Conservation (phyloP, 768 basidiomycete genomes). For the Serendipita sp. region DNA sequence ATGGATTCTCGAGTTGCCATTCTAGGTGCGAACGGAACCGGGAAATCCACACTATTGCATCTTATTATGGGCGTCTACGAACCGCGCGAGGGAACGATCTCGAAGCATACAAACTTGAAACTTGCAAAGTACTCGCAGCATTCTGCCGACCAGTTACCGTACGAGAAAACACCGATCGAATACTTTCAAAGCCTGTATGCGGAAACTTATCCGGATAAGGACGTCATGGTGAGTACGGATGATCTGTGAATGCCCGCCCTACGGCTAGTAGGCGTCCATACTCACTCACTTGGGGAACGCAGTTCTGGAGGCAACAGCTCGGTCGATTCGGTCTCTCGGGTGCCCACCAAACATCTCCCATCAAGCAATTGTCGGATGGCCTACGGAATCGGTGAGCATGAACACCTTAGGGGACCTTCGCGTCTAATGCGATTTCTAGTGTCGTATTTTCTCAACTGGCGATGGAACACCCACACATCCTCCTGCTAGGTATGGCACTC, state of each 20-base stretch:
- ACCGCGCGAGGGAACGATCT: slow-evolving; percentile 72
- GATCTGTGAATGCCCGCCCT: background rate
- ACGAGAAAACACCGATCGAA: slow-evolving; percentile 79
- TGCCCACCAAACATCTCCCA: slow-evolving; percentile 83
- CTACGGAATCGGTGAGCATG: slow-evolving; percentile 71
- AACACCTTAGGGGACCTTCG: too few relatives aligned
- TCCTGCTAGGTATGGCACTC: slow-evolving; percentile 50
- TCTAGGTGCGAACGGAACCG: slow-evolving; percentile 90
- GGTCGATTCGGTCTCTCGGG: slow-evolving; percentile 94
- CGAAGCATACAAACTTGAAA: slow-evolving; percentile 79
- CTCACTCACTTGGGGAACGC: background rate
- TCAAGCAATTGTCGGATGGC: slow-evolving; percentile 90
- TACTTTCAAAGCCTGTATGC: slow-evolving; percentile 75
- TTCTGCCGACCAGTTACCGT: slow-evolving; percentile 95
- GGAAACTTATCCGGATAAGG: slow-evolving; percentile 87
- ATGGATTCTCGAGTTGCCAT: slow-evolving; percentile 94
- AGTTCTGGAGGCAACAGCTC: slow-evolving; percentile 90
- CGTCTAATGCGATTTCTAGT: slow-evolving; percentile 30
- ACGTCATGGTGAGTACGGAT: slow-evolving; percentile 36
- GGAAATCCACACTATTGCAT: slow-evolving; percentile 84
- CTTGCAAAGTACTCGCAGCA: slow-evolving; percentile 98
- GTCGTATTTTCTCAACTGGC: slow-evolving; percentile 94
- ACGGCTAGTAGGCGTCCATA: slow-evolving; percentile 8
- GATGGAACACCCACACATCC: slow-evolving; percentile 94
- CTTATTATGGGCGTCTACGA: slow-evolving; percentile 73